These are phyloP conservation scores for Kockovaella imperatae DNA, from an alignment of 768 basidiomycete species.

Conservation along the genomic window DNA sequence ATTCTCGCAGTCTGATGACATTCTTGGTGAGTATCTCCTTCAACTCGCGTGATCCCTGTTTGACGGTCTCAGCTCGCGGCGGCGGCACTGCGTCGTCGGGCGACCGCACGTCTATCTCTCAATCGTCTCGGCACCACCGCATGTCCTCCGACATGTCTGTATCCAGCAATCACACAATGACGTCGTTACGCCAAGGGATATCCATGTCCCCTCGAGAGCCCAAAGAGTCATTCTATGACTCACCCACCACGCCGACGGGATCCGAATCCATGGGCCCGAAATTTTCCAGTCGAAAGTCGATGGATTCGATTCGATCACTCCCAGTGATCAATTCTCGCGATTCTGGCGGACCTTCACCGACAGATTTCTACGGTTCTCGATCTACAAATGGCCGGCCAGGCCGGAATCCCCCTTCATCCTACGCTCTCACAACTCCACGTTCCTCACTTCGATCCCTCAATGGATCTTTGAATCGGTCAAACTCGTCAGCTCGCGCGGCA, in stretches of 20 bases:
- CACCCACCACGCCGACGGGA: slow-evolving; percentile 34
- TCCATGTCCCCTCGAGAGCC: slow-evolving; percentile 1
- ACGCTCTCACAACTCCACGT: slow-evolving; percentile 26
- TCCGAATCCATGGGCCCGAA: slow-evolving; percentile 20
- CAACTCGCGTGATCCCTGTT: neutral
- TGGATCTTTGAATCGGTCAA: slow-evolving; percentile 21
- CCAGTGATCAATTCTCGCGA: slow-evolving; percentile 13
- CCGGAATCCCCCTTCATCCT: slow-evolving; percentile 20
- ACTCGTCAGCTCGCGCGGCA: slow-evolving; percentile 40
- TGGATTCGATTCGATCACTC: slow-evolving; percentile 35
- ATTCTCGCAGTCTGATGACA: neutral
- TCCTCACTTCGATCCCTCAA: slow-evolving; percentile 31
- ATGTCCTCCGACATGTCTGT: slow-evolving; percentile 39
- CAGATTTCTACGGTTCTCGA: too few species aligned
- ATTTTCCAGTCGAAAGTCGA: slow-evolving; percentile 32
- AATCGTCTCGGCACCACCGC: slow-evolving; percentile 23
- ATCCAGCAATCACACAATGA: slow-evolving; percentile 17
- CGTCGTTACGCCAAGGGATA: slow-evolving; percentile 2
- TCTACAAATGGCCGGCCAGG: slow-evolving; percentile 5
- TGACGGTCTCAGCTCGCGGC: neutral
- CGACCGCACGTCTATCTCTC: slow-evolving; percentile 13
- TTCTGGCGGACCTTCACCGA: too few species aligned
- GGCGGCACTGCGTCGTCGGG: neutral
- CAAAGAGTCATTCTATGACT: slow-evolving; percentile 20
- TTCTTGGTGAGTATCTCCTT: slow-evolving; percentile 2